Percentiles rank a stretch among this genome's conserved stretches.
Evolutionary conservation across 768 basidiomycete species (phyloP).

Genomic region (Pulveroboletus ravenelii): DNA sequence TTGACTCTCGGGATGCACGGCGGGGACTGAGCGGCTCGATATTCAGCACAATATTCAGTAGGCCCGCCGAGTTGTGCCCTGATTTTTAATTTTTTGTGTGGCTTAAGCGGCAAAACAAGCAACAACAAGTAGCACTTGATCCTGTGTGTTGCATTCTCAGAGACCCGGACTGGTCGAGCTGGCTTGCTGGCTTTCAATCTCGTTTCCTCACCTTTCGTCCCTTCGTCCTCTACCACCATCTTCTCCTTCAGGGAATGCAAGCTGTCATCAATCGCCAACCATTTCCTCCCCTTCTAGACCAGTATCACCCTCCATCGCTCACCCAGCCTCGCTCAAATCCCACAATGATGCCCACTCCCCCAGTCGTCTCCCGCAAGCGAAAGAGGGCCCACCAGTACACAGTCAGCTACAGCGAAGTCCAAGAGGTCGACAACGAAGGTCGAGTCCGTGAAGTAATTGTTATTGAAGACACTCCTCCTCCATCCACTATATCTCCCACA

Average conservation of each 20-base stretch:
- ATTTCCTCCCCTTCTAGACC: conserved; percentile 55
- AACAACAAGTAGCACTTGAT: conserved; percentile 29
- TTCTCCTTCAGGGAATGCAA: conserved; percentile 64
- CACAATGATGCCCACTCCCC: conserved; percentile 68
- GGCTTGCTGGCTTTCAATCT: conserved; percentile 37
- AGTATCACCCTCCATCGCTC: conserved; percentile 59
- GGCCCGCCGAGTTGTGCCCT: not conserved
- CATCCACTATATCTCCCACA: conserved; percentile 68
- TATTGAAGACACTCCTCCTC: conserved; percentile 88
- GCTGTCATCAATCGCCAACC: conserved; percentile 63
- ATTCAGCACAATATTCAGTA: not conserved
- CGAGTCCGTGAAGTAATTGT: conserved; percentile 82
- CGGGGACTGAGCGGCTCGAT: not conserved
- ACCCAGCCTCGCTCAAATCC: conserved; percentile 42
- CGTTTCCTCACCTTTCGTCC: conserved; percentile 7
- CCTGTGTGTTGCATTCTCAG: conserved; percentile 34
- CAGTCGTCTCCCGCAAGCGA: conserved; percentile 71
- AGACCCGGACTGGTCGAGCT: conserved; percentile 27
- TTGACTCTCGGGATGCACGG: not conserved
- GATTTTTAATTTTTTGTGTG: not conserved
- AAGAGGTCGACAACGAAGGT: conserved; percentile 79
- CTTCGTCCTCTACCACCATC: conserved; percentile 37
- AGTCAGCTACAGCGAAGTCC: conserved; percentile 83
- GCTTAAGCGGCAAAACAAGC: conserved; percentile 19
- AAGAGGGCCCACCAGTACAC: conserved; percentile 78